phyloP scores from a whole-genome alignment of 2,329 filamentous ascomycete species.

The Teratosphaeria nubilosa region DNA sequence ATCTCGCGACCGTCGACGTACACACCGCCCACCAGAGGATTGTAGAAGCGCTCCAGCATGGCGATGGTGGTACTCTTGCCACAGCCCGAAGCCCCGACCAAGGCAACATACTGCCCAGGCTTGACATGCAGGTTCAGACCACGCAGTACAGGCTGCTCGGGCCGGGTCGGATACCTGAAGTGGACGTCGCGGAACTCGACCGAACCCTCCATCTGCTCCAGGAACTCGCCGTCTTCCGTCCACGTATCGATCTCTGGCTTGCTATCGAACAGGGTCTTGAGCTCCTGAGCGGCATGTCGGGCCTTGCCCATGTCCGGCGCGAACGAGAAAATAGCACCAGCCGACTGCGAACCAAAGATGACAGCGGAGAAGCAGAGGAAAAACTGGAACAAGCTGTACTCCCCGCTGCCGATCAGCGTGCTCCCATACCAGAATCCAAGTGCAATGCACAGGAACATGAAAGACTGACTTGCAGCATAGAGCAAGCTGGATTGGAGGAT shows the following conservation, averaged over 20 bases:
- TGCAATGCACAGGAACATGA: slow-evolving; percentile 74
- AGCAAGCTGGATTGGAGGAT: slow-evolving; percentile 66
- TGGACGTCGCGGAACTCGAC: slow-evolving; percentile 89
- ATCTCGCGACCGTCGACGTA: slow-evolving; percentile 79
- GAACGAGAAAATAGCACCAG: slow-evolving; percentile 80
- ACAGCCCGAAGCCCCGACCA: slow-evolving; percentile 89
- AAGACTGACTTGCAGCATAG: slow-evolving; percentile 74
- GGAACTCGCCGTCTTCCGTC: slow-evolving; percentile 55
- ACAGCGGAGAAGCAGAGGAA: slow-evolving; percentile 83
- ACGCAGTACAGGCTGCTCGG: slow-evolving; percentile 82
- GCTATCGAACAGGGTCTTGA: slow-evolving; percentile 77
- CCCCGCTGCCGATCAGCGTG: slow-evolving; percentile 56
- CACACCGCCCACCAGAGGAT: slow-evolving; percentile 69
- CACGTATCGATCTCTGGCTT: slow-evolving; percentile 74
- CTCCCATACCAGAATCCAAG: slow-evolving; percentile 92
- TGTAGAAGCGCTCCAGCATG: slow-evolving; percentile 88
- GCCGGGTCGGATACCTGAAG: slow-evolving; percentile 86
- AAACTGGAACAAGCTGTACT: slow-evolving; percentile 77
- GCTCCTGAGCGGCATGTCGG: slow-evolving; percentile 66
- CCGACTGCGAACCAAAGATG: slow-evolving; percentile 86
- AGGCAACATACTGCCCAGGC: slow-evolving; percentile 73
- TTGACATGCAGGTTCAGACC: slow-evolving; percentile 66
- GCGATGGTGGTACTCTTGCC: slow-evolving; percentile 92
- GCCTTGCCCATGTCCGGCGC: slow-evolving; percentile 91
- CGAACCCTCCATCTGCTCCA: slow-evolving; percentile 59